Base-by-base conservation (phyloP, 1,139 yeast species). In the Hyphopichia burtonii region DNA sequence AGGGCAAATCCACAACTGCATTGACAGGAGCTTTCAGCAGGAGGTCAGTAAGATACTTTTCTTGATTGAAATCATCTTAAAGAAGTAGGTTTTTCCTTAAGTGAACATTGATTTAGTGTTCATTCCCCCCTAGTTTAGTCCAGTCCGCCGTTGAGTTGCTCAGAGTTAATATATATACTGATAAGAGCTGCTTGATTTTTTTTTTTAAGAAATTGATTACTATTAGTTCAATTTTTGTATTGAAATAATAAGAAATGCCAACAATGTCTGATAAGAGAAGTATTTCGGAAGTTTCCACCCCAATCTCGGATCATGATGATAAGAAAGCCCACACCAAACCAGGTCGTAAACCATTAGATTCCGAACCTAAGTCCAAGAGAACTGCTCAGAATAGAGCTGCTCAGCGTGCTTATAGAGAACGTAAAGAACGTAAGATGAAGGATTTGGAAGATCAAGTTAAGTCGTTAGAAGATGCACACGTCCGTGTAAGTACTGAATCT, bases 311-410 rank as follows among this genome's bases (percentile, higher is more conserved):
- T 36, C 67, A 66, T 43, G 71, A 65, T 42, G 67, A 61, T 45
- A 72, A 71, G 53, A 71, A 68, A 49, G 49, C 57, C 14, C 74
- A 69, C 41, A 61, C 70, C 41, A 71, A 69, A 50, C 74, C 76
- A 1, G 78, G 78, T 11, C 75, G 96, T 48, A 89, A 87, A 67
- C 90, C 87, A 0, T 70, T 84, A 43, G 86, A 83, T 15, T 77
- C 85, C 3, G 96, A 86, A 59, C 96, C 96, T 3, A 78, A 78
- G 56, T 82, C 83, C 54, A 91, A 89, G 71, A 75, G 99, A 53
- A 89, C 96, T 17, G 98, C 97, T 1, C 99, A 93, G 66, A 93
- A 93, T 63, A 76, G 99, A 56, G 97, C 97, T 7, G 99, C 99
- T 17, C 99, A 93, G 65, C 74, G 98, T 44, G 98, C 98, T 9